Evolutionary conservation across 2,329 filamentous ascomycete species (phyloP), one percentile per base, ranked within the genome.

Genomic region (Aureobasidium zeae): DNA sequence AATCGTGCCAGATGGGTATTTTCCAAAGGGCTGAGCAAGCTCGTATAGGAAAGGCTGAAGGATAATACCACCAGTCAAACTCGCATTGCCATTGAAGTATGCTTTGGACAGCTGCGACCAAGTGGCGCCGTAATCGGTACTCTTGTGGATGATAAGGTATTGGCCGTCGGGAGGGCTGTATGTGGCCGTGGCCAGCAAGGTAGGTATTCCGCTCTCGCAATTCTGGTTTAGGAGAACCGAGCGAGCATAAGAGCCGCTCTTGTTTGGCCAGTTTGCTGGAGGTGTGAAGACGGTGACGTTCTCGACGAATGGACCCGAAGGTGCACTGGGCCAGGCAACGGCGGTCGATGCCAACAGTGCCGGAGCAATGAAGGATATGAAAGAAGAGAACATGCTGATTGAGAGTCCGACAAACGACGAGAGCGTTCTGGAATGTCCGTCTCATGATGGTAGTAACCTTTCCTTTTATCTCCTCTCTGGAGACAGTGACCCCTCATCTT

Each of bases 1-100:
- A 13, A 86, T 63, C 0, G 80, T 84, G 2, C 80, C 82, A 4
- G 70, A 70, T 1, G 69, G 62, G 54, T 71, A 83, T 2, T 68
- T 64, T 13, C 72, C 81, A 36, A 84, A 66, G 2, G 63, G 57
- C 33, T 72, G 63, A 0, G 76, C 72, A 2, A 86, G 69, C 51
- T 77, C 70, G 53, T 81, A 83, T 10, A 86, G 64, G 57, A 75
- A 74, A 0, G 82, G 82, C 54, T 86, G 82, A 54, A 83, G 83
- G 17, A 78, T 71, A 37, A 83, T 58, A 16, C 81, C 81, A 63
- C 74, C 77, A 1, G n/a, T 26, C 15, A 43, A 5, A 15, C 29
- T 43, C 31, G 71, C 71, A 51, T 82, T 79, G 20, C 72, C 74
- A 37, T 72, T 68, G 56, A 85, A 81, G 12, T 74, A 65, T 11